These are phyloP conservation scores for Adansonia gregorii DNA, from an alignment of 441 rosid species.

Conservation along the genomic window DNA sequence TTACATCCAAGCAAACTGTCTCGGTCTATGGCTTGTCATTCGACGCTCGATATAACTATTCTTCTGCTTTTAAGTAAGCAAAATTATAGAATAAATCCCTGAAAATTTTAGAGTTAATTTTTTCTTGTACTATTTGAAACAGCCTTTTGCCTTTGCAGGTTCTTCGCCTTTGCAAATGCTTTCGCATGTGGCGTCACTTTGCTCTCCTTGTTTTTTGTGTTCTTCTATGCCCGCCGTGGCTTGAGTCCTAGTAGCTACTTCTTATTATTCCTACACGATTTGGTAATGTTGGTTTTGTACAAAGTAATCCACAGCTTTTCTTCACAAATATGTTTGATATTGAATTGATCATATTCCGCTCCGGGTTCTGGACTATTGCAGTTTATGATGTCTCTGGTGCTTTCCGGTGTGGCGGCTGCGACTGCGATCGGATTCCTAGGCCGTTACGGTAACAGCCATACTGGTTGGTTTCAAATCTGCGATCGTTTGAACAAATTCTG, in stretches of 20 bases:
- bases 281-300: conserved; percentile 40
- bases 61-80: conserved; percentile 48
- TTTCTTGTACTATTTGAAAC: background rate
- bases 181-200: conserved; percentile 38
- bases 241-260: conserved; percentile 34
- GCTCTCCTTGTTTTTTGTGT: conserved; percentile 41
- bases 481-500: conserved; percentile 50
- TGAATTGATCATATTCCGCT: background rate
- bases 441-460: conserved; percentile 53
- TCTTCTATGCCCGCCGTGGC: conserved; percentile 33
- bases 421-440: conserved; percentile 56
- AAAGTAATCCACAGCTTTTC: background rate
- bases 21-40: conserved; percentile 30
- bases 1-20: conserved; percentile 40
- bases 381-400: conserved; percentile 41
- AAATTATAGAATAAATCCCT: background rate
- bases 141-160: conserved; percentile 42
- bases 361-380: conserved; percentile 27
- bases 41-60: conserved; percentile 47
- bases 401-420: conserved; percentile 48
- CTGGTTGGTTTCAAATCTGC: conserved; percentile 48
- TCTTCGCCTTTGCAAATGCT: conserved; percentile 46
- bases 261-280: conserved; percentile 55
- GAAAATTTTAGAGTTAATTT: background rate
- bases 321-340: background rate